These are phyloP conservation scores for Zymoseptoria passerinii DNA, from an alignment of 2,329 filamentous ascomycete species.

Conservation along the genomic window DNA sequence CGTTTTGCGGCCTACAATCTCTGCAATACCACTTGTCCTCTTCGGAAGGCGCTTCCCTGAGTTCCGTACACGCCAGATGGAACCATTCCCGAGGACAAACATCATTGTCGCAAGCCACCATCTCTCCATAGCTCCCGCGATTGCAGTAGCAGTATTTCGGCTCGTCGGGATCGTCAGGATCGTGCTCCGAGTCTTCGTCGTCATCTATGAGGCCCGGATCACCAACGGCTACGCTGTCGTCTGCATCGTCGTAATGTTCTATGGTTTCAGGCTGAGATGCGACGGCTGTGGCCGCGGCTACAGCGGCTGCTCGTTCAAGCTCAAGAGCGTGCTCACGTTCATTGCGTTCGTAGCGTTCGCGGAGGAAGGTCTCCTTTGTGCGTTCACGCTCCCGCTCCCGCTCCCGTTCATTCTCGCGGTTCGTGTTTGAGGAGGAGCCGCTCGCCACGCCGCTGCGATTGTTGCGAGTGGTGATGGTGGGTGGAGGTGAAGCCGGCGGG, in stretches of 20 bases:
- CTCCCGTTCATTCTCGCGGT: background rate
- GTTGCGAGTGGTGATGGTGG: conserved; percentile 10
- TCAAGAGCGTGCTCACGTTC: background rate
- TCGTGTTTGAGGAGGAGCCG: conserved; percentile 4
- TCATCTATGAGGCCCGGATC: conserved; percentile 15
- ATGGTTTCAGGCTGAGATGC: background rate
- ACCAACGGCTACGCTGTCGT: conserved; percentile 4
- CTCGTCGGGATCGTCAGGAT: conserved; percentile 45
- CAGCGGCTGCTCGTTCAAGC: background rate
- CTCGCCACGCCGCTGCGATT: conserved; percentile 1
- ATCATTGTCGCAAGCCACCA: conserved; percentile 61
- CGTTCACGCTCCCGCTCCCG: background rate
- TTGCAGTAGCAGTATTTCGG: conserved; percentile 60
- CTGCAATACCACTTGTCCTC: conserved; percentile 48
- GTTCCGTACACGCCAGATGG: conserved; percentile 55
- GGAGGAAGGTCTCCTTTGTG: background rate
- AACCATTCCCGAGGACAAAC: conserved; percentile 59
- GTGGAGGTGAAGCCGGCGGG: conserved; percentile 14
- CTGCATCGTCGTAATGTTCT: conserved; percentile 1
- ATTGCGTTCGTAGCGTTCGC: background rate
- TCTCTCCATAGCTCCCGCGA: conserved; percentile 56
- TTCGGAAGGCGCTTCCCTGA: conserved; percentile 51
- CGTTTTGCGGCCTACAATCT: conserved; percentile 34
- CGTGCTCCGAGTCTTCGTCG: conserved; percentile 25
- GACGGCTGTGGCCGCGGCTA: background rate